phyloP scores from a whole-genome alignment of 805 yeast genomes.

The Pichia nanzhaoensis region DNA sequence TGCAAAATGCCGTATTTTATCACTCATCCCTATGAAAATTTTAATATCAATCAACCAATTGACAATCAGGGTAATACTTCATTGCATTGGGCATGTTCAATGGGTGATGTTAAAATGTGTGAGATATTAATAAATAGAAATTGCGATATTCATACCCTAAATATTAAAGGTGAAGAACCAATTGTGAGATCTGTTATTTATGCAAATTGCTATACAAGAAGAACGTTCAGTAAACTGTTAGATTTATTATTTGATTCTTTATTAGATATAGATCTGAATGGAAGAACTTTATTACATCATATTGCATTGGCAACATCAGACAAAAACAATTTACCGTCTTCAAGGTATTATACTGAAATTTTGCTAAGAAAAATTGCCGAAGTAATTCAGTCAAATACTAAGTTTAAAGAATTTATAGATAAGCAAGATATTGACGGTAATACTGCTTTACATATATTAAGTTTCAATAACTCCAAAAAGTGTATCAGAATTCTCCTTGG shows the following conservation, averaged over 20 bases:
- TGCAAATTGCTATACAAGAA: constrained; percentile 77
- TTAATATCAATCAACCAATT: constrained; percentile 69
- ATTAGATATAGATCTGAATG: constrained; percentile 66
- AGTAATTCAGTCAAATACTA: constrained; percentile 48
- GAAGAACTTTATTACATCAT: constrained; percentile 80
- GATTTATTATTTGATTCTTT: constrained; percentile 71
- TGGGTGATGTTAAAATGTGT: constrained; percentile 76
- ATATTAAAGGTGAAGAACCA: constrained; percentile 79
- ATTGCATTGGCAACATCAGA: constrained; percentile 65
- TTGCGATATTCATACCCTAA: constrained; percentile 55
- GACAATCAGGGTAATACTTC: constrained; percentile 95
- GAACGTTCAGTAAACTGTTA: constrained; percentile 72
- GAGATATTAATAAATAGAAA: constrained; percentile 72
- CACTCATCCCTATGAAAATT: constrained; percentile 51
- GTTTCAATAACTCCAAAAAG: constrained; percentile 38
- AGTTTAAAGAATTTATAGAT: constrained; percentile 50
- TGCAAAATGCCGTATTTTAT: constrained; percentile 50
- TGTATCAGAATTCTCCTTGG: constrained; percentile 39
- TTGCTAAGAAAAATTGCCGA: constrained; percentile 68
- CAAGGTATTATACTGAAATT: constrained; percentile 75
- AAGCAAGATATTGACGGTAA: constrained; percentile 53
- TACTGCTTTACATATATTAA: constrained; percentile 48
- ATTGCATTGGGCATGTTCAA: constrained; percentile 96
- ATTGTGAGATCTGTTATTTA: constrained; percentile 77
- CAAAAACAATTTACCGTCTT: constrained; percentile 66